Conservation (phyloP, 2,329 filamentous ascomycete genomes). For the Curvularia spicifera region DNA sequence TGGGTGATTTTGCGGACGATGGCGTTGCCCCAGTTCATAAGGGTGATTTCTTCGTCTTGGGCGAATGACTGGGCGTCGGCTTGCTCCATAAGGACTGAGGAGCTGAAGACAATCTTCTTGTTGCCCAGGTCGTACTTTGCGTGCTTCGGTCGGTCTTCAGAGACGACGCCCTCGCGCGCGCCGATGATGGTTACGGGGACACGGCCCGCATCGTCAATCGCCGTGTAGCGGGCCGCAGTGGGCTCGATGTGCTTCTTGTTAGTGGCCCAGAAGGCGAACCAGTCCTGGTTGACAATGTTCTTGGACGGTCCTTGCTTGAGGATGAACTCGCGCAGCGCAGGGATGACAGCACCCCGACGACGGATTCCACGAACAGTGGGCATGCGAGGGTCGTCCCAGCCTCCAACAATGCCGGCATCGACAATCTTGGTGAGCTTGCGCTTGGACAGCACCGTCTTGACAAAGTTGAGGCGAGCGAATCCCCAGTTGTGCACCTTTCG, state of each 20-base stretch:
- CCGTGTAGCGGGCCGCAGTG: slow-evolving; percentile 56
- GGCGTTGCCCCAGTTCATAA: slow-evolving; percentile 97
- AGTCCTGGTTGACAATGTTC: slow-evolving; percentile 84
- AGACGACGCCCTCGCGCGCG: slow-evolving; percentile 60
- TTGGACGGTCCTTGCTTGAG: slow-evolving; percentile 83
- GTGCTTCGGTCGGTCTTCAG: slow-evolving; percentile 83
- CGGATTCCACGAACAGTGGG: slow-evolving; percentile 81
- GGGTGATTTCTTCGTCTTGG: slow-evolving; percentile 86
- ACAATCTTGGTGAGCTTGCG: slow-evolving; percentile 86
- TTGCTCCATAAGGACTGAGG: slow-evolving; percentile 84
- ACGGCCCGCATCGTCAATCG: slow-evolving; percentile 70
- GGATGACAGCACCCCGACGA: slow-evolving; percentile 78
- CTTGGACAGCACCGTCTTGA: slow-evolving; percentile 82
- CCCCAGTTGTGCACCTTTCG: slow-evolving; percentile 85
- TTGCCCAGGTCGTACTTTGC: slow-evolving; percentile 87
- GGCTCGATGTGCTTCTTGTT: slow-evolving; percentile 62
- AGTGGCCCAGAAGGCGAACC: slow-evolving; percentile 67
- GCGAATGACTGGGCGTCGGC: slow-evolving; percentile 82
- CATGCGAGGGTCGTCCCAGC: slow-evolving; percentile 89
- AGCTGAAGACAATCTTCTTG: slow-evolving; percentile 84
- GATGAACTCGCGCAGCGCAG: slow-evolving; percentile 82
- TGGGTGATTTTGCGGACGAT: slow-evolving; percentile 71
- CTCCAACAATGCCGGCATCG: slow-evolving; percentile 75
- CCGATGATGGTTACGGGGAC: slow-evolving; percentile 75
- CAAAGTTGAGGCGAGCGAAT: slow-evolving; percentile 84